These are phyloP conservation scores for Biancaea sappan DNA, from an alignment of 306 rosid species.

Conservation along the genomic window DNA sequence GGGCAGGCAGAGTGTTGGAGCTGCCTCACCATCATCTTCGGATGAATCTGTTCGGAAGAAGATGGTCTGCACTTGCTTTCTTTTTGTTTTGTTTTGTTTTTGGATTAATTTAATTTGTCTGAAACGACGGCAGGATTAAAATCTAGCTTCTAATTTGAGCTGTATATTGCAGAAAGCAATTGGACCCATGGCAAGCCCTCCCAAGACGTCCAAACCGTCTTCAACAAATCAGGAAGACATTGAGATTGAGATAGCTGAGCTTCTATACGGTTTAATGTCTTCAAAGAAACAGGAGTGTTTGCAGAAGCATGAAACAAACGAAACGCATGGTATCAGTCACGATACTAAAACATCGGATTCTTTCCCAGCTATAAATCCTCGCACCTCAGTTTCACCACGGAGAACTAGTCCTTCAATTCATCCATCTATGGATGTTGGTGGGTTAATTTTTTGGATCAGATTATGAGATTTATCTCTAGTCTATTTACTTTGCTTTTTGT, in stretches of 20 bases:
- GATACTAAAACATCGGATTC: neutral
- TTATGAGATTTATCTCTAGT: neutral
- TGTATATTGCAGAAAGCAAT: slow-evolving; percentile 47
- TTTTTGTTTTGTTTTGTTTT: neutral
- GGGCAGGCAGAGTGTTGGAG: slow-evolving; percentile 35
- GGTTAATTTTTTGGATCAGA: slow-evolving; percentile 26
- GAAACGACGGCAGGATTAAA: too few species aligned
- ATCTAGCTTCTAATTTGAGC: too few species aligned
- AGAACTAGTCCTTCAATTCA: neutral
- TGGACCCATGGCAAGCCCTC: slow-evolving; percentile 39
- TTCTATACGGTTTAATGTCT: slow-evolving; percentile 58
- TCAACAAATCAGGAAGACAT: slow-evolving; percentile 44
- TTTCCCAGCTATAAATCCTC: neutral
- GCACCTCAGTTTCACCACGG: neutral
- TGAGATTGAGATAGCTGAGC: slow-evolving; percentile 84
- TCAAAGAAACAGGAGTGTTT: slow-evolving; percentile 41
- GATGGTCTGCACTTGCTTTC: slow-evolving; percentile 46
- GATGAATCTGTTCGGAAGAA: slow-evolving; percentile 46
- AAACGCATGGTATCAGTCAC: neutral
- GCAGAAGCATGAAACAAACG: slow-evolving; percentile 36
- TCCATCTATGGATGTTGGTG: slow-evolving; percentile 35
- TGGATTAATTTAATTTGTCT: neutral
- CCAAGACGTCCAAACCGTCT: slow-evolving; percentile 40
- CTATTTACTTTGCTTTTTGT: too few species aligned
- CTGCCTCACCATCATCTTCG: slow-evolving; percentile 42